These are phyloP conservation scores for Apophysomyces ossiformis DNA, from an alignment of 371 early-diverging fungal species.

Conservation along the genomic window DNA sequence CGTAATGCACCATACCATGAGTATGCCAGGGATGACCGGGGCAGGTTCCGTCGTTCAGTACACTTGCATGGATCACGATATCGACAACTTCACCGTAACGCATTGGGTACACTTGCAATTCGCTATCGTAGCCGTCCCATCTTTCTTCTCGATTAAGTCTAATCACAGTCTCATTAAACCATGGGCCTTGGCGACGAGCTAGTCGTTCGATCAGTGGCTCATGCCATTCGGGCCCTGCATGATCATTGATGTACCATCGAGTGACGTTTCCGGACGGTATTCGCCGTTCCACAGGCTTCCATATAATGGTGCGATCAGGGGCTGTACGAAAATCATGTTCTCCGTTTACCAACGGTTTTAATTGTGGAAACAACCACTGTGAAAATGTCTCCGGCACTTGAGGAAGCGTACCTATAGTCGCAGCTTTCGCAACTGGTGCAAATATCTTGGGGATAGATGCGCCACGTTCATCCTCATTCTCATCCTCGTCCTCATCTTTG, in stretches of 20 bases:
- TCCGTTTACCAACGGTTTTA: constrained; percentile 5
- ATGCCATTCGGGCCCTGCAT: constrained; percentile 11
- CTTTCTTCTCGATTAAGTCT: constrained; percentile 11
- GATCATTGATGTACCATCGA: constrained; percentile 26
- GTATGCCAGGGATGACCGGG: constrained; percentile 49
- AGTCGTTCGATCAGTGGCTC: constrained; percentile 19
- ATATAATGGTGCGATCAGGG: constrained; percentile 23
- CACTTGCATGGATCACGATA: constrained; percentile 38
- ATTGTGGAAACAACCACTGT: constrained; percentile 23
- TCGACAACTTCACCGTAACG: constrained; percentile 32
- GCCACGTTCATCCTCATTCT: neutral
- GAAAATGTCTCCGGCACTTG: constrained; percentile 12
- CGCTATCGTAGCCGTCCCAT: constrained; percentile 22
- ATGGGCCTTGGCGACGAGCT: constrained; percentile 2
- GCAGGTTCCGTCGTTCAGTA: constrained; percentile 19
- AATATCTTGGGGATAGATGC: neutral
- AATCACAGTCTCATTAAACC: constrained; percentile 21
- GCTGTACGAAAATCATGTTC: constrained; percentile 15
- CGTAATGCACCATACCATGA: constrained; percentile 45
- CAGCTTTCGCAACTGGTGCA: neutral
- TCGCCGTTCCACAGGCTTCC: constrained; percentile 15
- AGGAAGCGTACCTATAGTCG: constrained; percentile 1
- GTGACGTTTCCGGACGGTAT: constrained; percentile 14
- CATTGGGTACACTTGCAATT: constrained; percentile 30
- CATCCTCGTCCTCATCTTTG: neutral